phyloP scores from a whole-genome alignment of 345 rosid genomes.

The Acer negundo region DNA sequence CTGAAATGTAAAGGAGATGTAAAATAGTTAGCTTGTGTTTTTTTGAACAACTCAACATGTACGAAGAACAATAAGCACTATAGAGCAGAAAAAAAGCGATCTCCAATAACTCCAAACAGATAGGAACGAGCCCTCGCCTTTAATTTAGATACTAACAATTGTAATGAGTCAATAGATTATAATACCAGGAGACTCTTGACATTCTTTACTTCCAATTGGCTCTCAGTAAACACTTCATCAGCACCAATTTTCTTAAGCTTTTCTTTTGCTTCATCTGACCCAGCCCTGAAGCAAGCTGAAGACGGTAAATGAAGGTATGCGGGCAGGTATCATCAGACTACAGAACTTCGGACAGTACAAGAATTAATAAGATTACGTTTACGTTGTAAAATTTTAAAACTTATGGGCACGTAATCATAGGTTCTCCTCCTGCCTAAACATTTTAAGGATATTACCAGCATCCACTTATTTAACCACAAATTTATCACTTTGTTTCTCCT shows the following conservation, averaged over 20 bases:
- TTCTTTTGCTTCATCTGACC: constrained; percentile 72
- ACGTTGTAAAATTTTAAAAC: background rate
- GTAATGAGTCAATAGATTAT: constrained; percentile 18
- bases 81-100: background rate
- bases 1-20: constrained; percentile 32
- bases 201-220: constrained; percentile 74
- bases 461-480: too few relatives aligned
- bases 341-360: background rate
- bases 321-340: constrained; percentile 2
- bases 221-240: constrained; percentile 73
- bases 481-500: background rate
- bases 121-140: constrained; percentile 14
- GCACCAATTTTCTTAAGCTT: constrained; percentile 71
- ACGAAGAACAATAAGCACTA: too few relatives aligned
- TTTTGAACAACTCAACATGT: background rate
- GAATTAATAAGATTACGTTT: background rate
- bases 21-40: background rate
- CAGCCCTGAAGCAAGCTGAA: constrained; percentile 48
- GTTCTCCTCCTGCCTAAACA: too few relatives aligned
- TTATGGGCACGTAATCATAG: background rate
- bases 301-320: constrained; percentile 13
- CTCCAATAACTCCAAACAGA: background rate
- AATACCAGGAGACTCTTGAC: constrained; percentile 81
- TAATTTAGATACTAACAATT: constrained; percentile 11
- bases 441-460: too few relatives aligned